A percentile compares a stretch with the other conserved stretches of the same genome.
Conservation (phyloP, 352 stramenopile genomes). For the Pythium sukuiense region DNA sequence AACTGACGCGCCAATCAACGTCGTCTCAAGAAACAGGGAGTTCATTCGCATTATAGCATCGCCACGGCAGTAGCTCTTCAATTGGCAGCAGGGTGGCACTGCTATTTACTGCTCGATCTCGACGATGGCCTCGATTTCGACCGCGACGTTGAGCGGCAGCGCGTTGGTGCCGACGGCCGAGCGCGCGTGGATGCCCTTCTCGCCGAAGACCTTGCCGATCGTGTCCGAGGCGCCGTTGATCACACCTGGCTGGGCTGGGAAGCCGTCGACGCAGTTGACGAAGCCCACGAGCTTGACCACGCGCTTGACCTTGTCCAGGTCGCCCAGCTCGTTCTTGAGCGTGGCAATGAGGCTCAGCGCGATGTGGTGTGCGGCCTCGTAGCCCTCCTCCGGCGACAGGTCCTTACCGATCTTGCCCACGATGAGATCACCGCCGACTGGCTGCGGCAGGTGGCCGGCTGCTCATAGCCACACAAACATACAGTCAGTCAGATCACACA, state of each 20-base stretch:
- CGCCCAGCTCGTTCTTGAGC: constrained; percentile 88
- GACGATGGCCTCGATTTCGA: constrained; percentile 97
- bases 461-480: constrained; percentile 13
- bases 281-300: constrained; percentile 97
- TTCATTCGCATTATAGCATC: too few relatives aligned
- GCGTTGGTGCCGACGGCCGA: constrained; percentile 97
- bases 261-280: constrained; percentile 94
- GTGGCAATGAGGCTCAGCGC: constrained; percentile 91
- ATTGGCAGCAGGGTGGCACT: too few relatives aligned
- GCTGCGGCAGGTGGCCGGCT: constrained; percentile 83
- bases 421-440: constrained; percentile 73
- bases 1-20: too few relatives aligned
- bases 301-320: constrained; percentile 93
- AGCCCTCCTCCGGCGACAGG: constrained; percentile 87
- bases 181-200: constrained; percentile 89
- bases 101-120: constrained; percentile 86
- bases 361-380: constrained; percentile 88
- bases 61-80: too few relatives aligned
- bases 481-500: not conserved
- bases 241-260: constrained; percentile 90
- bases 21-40: too few relatives aligned
- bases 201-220: constrained; percentile 88
- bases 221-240: constrained; percentile 97
- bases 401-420: constrained; percentile 89
- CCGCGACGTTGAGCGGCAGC: constrained; percentile 94